Evolutionary conservation across 2,329 filamentous ascomycete species (phyloP), one percentile per base, ranked within the genome.

Genomic region (Clarireedia paspali): DNA sequence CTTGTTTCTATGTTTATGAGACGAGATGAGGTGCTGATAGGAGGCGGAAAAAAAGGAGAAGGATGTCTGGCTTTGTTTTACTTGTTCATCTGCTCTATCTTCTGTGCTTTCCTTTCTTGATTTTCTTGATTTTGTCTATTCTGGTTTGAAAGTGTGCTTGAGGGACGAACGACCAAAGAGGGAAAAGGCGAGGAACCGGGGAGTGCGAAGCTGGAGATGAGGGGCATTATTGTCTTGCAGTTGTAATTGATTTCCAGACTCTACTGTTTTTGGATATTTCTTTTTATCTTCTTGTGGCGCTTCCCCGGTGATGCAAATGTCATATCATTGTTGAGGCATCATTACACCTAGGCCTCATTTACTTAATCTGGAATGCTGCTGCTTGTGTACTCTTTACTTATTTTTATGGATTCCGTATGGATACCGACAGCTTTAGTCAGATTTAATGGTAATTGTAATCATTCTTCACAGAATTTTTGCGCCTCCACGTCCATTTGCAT

Each of bases 381-480:
- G 17, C 39, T 42, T 42, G 42, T 45, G 17, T 45, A 45, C 24
- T 20, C 20, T 45, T 45, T 23, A 23, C 23, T 24, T 23, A 12
- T 7, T 23, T 45, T 12, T 20, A 45, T 23, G 42, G 42, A 20
- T 26, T 17, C 42, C 12, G 24, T 20, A 45, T 23, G 42, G 42
- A 24, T 45, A 45, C n/a, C 12, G 9, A 45, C 42, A 45, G n/a
- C 17, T 23, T 45, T 14, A 55, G 53, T 55, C 45, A 55, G 53
- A 55, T 26, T 40, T 55, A 50, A 50, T 55, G 23, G 50, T 55
- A 45, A 55, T 55, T 14, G 40, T 55, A 50, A 44, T 44, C 26
- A 44, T 44, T 44, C 53, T 45, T 40, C 42, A 23, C 20, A 2
- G 24, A 6, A 45, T 26, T 10, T 23, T 10, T 14, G 4, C 10